Evolutionary conservation across 495 filamentous ascomycete species (phyloP), one percentile per base, ranked within the genome.

Genomic region (Podospora conica): DNA sequence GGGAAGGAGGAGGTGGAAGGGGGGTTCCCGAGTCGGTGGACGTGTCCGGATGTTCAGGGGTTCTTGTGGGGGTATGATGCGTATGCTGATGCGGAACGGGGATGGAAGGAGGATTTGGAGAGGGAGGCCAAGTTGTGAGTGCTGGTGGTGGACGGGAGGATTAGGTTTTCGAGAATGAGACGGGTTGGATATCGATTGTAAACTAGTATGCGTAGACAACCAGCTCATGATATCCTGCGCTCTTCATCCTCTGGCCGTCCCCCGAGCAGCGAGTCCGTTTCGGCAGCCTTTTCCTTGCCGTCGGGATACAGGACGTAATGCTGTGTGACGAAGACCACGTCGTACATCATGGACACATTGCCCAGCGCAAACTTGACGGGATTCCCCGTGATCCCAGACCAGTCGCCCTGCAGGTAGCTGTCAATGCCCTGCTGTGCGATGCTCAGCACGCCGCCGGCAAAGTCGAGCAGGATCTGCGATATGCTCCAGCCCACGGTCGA

Each of bases 401-500:
- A 97, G 75, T 96, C 91, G 29, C 81, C 81, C 73, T 96, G 90
- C 10, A 96, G 75, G 65, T 88, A 91, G 22, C 90, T 91, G 77
- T 98, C 95, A 56, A 97, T 84, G 9, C 90, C 74, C 63, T 96
- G 81, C 75, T 98, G 95, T 2, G 83, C 75, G 31, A 98, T 82
- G 28, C 91, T 96, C n/a, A 97, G 76, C 5, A 94, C 69, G 15
- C 93, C 91, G 3, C 95, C 95, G 11, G 80, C 72, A 68, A 96
- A 79, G 71, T 98, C 95, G 18, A 98, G 79, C n/a, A 96, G 80
- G 63, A 95, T 93, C 75, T 93, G 90, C 55, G 77, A 70, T 65
- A 98, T 97, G 63, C 84, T 88, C 93, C 93, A 98, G 40, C 96
- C 95, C 28, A 81, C 77, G 2, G 95, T 98, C 40, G 91, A 93